Evolutionary conservation across 2,329 filamentous ascomycete species (phyloP).

Genomic region (Neophaeococcomyces aloes): DNA sequence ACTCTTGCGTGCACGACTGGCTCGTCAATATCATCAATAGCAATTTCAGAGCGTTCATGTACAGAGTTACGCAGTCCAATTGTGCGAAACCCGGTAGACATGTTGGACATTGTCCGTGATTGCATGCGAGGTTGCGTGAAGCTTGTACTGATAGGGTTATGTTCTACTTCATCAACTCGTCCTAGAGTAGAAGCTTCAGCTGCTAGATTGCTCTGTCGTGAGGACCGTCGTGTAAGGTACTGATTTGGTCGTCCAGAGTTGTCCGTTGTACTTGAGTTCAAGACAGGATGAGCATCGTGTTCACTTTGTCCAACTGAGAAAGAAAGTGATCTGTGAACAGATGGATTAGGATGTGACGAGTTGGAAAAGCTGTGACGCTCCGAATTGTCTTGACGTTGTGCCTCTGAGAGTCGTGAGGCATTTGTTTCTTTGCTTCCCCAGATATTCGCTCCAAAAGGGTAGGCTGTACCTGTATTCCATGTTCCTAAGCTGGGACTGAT

Average conservation of each 20-base stretch:
- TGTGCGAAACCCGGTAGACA: constrained; percentile 28
- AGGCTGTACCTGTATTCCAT: constrained; percentile 32
- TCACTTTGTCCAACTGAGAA: constrained; percentile 91
- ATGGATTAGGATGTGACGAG: constrained; percentile 78
- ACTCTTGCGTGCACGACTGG: constrained; percentile 26
- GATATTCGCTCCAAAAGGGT: constrained; percentile 69
- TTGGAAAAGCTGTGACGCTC: constrained; percentile 73
- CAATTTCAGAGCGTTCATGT: constrained; percentile 35
- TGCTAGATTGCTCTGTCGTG: constrained; percentile 43
- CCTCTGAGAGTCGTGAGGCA: constrained; percentile 61
- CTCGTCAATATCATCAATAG: constrained; percentile 37
- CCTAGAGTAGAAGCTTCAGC: constrained; percentile 37
- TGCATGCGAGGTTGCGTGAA: constrained; percentile 25
- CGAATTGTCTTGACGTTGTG: constrained; percentile 55
- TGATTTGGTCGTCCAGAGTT: constrained; percentile 30
- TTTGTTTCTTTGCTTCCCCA: constrained; percentile 71
- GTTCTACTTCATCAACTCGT: constrained; percentile 40
- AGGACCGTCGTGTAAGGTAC: constrained; percentile 69
- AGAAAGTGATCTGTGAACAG: constrained; percentile 89
- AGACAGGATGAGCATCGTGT: constrained; percentile 42
- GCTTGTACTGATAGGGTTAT: constrained; percentile 32
- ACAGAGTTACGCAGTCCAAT: constrained; percentile 34
- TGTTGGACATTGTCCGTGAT: constrained; percentile 33
- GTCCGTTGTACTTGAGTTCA: constrained; percentile 24
- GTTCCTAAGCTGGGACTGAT: constrained; percentile 11